Evolutionary conservation across 768 basidiomycete genomes (phyloP).

Genomic region (Mycena alexandri): DNA sequence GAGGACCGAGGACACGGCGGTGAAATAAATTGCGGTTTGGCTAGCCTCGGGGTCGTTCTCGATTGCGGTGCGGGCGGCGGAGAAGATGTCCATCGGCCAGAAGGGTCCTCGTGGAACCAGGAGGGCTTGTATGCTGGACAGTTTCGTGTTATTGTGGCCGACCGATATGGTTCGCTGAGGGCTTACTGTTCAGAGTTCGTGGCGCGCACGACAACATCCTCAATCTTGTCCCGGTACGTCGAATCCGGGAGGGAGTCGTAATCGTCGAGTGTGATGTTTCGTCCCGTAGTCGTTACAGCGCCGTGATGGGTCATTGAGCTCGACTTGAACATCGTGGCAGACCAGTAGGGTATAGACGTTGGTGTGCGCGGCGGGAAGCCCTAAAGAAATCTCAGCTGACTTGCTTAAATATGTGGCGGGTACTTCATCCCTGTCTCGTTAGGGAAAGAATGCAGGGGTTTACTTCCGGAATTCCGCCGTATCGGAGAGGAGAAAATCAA

Average conservation of each 20-base stretch:
- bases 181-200: conserved; percentile 32
- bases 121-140: conserved; percentile 24
- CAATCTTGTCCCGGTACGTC: conserved; percentile 31
- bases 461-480: conserved; percentile 6
- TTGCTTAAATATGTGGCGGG: conserved; percentile 11
- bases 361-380: conserved; percentile 2
- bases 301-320: neutral
- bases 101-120: conserved; percentile 30
- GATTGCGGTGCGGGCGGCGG: conserved; percentile 25
- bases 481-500: conserved; percentile 9
- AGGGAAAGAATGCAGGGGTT: conserved; percentile 1
- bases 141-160: neutral
- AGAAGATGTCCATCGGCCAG: conserved; percentile 37
- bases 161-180: too few species aligned
- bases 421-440: neutral
- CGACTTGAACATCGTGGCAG: conserved; percentile 4
- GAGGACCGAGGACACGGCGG: conserved; percentile 27
- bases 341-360: neutral
- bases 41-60: conserved; percentile 27
- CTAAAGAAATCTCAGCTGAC: neutral
- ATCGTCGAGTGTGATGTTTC: conserved; percentile 35
- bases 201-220: conserved; percentile 34
- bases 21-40: conserved; percentile 25
- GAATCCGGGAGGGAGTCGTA: conserved; percentile 34
- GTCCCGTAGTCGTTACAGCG: conserved; percentile 5